phyloP scores from a whole-genome alignment of 129 eudicot species.

The Kitagawia praeruptora region DNA sequence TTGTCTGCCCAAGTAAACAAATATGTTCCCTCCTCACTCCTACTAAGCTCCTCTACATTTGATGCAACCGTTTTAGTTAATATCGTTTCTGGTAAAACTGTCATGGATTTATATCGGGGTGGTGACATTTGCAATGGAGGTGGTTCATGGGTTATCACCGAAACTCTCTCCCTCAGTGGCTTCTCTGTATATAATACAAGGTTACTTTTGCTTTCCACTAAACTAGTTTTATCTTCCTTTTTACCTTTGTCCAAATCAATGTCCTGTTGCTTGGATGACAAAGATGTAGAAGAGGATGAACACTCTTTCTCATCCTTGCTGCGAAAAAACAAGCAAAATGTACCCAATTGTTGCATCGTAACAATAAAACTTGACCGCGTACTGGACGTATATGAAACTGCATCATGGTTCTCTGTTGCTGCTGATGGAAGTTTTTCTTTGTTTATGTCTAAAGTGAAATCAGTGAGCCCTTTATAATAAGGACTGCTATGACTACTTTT shows the following conservation, averaged over 20 bases:
- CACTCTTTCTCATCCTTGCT: conserved; percentile 24
- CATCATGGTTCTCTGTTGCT: conserved; percentile 43
- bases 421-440: background rate
- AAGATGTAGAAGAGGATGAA: conserved; percentile 17
- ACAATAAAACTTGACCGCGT: conserved; percentile 34
- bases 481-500: conserved; percentile 18
- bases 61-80: conserved; percentile 12
- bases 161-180: conserved; percentile 91
- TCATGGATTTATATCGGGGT: conserved; percentile 9
- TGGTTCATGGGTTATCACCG: conserved; percentile 6
- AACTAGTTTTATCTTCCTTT: conserved; percentile 1
- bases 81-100: conserved; percentile 12
- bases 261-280: conserved; percentile 11
- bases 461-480: conserved; percentile 33
- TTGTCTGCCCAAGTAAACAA: conserved; percentile 55
- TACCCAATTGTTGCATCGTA: conserved; percentile 49
- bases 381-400: conserved; percentile 25
- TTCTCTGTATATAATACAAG: conserved; percentile 23
- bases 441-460: conserved; percentile 21
- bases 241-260: background rate
- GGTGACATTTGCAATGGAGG: conserved; percentile 14
- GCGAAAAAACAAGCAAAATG: conserved; percentile 34
- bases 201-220: background rate
- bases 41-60: conserved; percentile 22
- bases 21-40: conserved; percentile 21